Evolutionary conservation across 2,329 filamentous ascomycete genomes (phyloP).

Genomic region (Alternaria rosae): DNA sequence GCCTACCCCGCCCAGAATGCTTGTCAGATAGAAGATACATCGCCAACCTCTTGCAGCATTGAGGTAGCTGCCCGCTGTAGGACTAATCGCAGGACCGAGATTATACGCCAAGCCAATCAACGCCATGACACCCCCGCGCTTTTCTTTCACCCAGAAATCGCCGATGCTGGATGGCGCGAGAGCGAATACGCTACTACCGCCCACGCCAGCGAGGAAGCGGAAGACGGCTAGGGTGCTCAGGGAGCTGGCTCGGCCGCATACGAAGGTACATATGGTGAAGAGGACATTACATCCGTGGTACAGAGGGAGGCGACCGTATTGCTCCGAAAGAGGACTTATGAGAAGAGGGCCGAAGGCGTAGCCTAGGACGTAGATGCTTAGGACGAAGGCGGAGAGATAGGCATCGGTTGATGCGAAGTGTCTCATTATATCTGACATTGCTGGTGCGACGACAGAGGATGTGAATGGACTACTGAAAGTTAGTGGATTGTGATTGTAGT

Average conservation of each 20-base stretch:
- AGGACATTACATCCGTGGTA: constrained; percentile 63
- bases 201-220: constrained; percentile 55
- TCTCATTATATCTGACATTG: constrained; percentile 23
- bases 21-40: constrained; percentile 18
- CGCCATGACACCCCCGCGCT: constrained; percentile 33
- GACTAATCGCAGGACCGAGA: constrained; percentile 29
- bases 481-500: background rate
- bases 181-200: constrained; percentile 23
- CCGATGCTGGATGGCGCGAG: constrained; percentile 30
- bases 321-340: constrained; percentile 35
- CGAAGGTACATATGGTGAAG: constrained; percentile 68
- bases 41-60: constrained; percentile 24
- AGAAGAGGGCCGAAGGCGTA: constrained; percentile 39
- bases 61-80: constrained; percentile 26
- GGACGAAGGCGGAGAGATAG: constrained; percentile 34
- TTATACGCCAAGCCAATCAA: constrained; percentile 22
- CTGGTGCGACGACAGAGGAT: constrained; percentile 37
- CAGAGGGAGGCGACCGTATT: constrained; percentile 52
- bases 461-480: constrained; percentile 26
- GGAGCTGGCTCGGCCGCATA: constrained; percentile 57
- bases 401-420: constrained; percentile 25
- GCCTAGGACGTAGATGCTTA: constrained; percentile 34
- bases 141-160: constrained; percentile 30
- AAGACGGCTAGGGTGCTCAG: constrained; percentile 50
- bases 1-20: background rate